Percentiles rank a stretch among this genome's conserved stretches.
phyloP scores from a whole-genome alignment of 2,329 filamentous ascomycete species.

The Aspergillus nomiae region DNA sequence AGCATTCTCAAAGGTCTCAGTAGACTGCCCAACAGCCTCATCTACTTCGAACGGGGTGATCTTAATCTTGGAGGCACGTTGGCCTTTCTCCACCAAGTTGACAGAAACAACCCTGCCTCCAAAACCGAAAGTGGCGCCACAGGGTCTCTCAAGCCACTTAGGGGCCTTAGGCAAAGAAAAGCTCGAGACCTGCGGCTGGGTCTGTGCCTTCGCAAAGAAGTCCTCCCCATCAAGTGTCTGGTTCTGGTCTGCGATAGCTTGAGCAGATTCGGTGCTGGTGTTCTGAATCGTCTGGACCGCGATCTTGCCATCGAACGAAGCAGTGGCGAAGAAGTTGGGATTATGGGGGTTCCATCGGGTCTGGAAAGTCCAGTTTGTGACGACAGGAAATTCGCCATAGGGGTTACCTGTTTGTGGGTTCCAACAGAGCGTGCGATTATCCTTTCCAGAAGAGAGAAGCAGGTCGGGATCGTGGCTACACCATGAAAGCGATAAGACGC shows the following conservation, averaged over 20 bases:
- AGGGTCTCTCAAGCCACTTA: slow-evolving; percentile 84
- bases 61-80: slow-evolving; percentile 72
- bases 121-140: slow-evolving; percentile 89
- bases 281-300: slow-evolving; percentile 92
- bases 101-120: slow-evolving; percentile 89
- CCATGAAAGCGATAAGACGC: slow-evolving; percentile 92
- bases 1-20: slow-evolving; percentile 82
- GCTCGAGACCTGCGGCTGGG: slow-evolving; percentile 83
- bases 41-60: slow-evolving; percentile 91
- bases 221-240: slow-evolving; percentile 83
- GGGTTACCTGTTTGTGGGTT: slow-evolving; percentile 88
- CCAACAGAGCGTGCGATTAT: slow-evolving; percentile 94
- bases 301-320: slow-evolving; percentile 96
- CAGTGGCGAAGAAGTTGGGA: slow-evolving; percentile 87
- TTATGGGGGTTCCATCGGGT: slow-evolving; percentile 93
- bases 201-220: slow-evolving; percentile 93
- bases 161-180: slow-evolving; percentile 86
- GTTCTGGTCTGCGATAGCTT: slow-evolving; percentile 64
- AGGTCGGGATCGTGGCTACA: slow-evolving; percentile 87
- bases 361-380: slow-evolving; percentile 99
- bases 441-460: slow-evolving; percentile 90
- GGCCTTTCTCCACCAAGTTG: slow-evolving; percentile 60
- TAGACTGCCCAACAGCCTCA: slow-evolving; percentile 77
- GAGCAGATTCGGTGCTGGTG: slow-evolving; percentile 72
- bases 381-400: slow-evolving; percentile 91